Evolutionary conservation across 495 filamentous ascomycete species (phyloP), one percentile per base, ranked within the genome.

Genomic region (Penicillium crystallinum): DNA sequence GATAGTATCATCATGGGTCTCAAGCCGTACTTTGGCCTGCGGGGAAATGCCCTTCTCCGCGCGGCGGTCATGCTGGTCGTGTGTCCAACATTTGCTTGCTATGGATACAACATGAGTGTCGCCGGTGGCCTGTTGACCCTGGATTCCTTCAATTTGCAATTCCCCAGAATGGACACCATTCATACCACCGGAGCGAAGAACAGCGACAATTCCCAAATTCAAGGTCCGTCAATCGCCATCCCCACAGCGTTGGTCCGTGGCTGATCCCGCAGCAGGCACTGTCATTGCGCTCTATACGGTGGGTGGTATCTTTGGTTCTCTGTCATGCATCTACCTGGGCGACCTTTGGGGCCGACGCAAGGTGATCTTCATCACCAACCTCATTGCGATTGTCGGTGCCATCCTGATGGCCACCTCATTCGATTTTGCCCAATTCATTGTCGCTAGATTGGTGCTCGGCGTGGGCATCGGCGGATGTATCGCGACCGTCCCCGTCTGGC

Each of bases 391-490:
- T 15, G 59, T 76, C 18, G 73, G 68, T 27, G 58, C 67, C 22
- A 63, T 74, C 18, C 66, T 75, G 0, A 73, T 75, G 58, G 72
- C 69, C 7, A 69, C 74, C n/a, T 58, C 48, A 40, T 69, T 47
- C 52, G 63, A 65, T 54, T 67, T 68, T 25, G 62, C 49, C 25
- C 63, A 61, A 55, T 68, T 70, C 23, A 62, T 68, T 59, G 57
- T 64, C 54, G 77, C 82, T 37, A 71, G 82, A 63, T 56, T 77
- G 14, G 59, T 84, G 33, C 82, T 82, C 51, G 82, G 82, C 19
- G 69, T 80, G 29, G 82, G 82, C 4, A 84, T 82, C 36, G 82
- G 82, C 39, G 80, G 62, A 21, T 64, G 58, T 36, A 36, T 56
- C 8, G 62, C 62, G 11, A 71, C 73, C 0, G 73, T 78, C 1